Evolutionary conservation across 2,329 filamentous ascomycete genomes (phyloP), one percentile per base, ranked within the genome.

Genomic region (Pseudogymnoascus sp.): DNA sequence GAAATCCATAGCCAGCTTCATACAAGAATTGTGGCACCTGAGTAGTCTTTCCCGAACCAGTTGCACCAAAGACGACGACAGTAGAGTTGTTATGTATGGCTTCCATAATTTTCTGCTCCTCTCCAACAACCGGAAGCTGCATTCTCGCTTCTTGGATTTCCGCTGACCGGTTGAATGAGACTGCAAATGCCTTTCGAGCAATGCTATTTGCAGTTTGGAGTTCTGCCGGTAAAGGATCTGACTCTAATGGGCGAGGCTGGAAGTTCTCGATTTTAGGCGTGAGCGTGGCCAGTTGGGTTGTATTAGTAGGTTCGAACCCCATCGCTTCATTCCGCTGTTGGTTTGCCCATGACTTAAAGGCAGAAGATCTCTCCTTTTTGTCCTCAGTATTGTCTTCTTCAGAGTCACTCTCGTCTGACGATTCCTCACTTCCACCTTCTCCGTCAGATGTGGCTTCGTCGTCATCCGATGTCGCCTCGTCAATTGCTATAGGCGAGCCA

Each of bases 21-120:
- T 90, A 96, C 31, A 99, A 80, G 72, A 99, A 99, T 71, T 99
- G 95, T 0, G 96, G 96, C 7, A 99, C 85, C 75, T 99, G 95
- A 0, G 95, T 99, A 0, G 96, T 99, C 76, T 99, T 99, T 74
- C 95, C 95, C 66, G 92, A 97, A 75, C 95, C 95, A 35, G 96
- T 99, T 13, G 92, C 89, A 75, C 95, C 95, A 77, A 93, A 97
- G 7, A 99, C 86, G 10, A 99, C 89, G 1, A 97, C 90, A 3
- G 91, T 87, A 61, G 93, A 84, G 73, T 97, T 89, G 72, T 93
- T 93, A 75, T 97, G 89, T 59, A 99, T 91, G 0, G 93, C 92
- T 76, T 99, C 95, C 93, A 99, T 97, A 31, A 99, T 93, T 71
- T 89, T 92, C 73, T 99, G 95, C 75, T 99, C 95, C 74, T 97